Percentiles rank a stretch among this genome's conserved stretches.
Conservation (phyloP, 352 stramenopile species). For the Phytopythium mirpurense region DNA sequence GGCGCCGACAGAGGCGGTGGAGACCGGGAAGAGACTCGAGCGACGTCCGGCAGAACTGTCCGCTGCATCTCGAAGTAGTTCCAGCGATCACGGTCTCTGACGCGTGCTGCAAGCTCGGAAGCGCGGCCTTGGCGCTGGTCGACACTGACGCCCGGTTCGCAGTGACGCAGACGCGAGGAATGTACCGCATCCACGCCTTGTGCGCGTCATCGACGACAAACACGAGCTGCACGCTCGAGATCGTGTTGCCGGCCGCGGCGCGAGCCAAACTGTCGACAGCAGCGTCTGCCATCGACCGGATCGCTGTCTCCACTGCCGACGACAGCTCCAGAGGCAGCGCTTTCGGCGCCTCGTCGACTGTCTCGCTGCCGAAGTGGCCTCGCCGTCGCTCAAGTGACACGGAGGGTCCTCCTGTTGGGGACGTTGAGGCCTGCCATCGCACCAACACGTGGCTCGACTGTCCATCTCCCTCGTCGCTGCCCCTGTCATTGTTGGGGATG, state of each 20-base stretch:
- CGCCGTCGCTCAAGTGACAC: neutral
- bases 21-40: constrained; percentile 35
- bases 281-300: constrained; percentile 1
- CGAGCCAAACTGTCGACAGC: neutral
- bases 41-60: constrained; percentile 54
- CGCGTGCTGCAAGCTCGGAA: constrained; percentile 33
- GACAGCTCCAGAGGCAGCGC: constrained; percentile 3
- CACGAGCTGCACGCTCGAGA: constrained; percentile 2
- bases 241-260: neutral
- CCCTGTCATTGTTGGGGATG: constrained; percentile 3
- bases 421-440: neutral
- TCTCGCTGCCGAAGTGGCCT: neutral
- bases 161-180: neutral
- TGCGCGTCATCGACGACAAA: constrained; percentile 2
- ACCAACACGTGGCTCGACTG: constrained; percentile 3
- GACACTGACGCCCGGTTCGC: neutral
- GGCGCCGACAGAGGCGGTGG: constrained; percentile 3
- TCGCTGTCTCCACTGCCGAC: neutral
- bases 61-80: constrained; percentile 35
- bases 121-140: constrained; percentile 18
- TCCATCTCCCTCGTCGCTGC: neutral
- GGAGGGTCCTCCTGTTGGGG: neutral
- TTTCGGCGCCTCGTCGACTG: neutral
- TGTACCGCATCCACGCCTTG: constrained; percentile 3
- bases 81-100: constrained; percentile 4